Evolutionary conservation across 225 moss, liverwort and hornwort genomes (phyloP), one percentile per base, ranked within the genome.

Genomic region (Marchantia polymorpha): DNA sequence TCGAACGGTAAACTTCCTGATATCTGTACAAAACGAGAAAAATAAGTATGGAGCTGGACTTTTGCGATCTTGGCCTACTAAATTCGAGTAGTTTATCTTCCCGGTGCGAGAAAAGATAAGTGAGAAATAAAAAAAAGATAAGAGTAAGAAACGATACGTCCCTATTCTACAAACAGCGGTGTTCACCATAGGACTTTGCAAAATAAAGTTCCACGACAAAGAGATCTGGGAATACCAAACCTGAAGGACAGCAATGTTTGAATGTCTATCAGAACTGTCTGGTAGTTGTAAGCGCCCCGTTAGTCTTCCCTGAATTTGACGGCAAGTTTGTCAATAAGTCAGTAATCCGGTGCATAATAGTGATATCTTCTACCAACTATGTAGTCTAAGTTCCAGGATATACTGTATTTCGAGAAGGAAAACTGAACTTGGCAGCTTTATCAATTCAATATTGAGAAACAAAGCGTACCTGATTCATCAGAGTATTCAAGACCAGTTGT

Each of bases 191-290:
- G n/a, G n/a, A n/a, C n/a, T n/a, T n/a, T n/a, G n/a, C n/a, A n/a
- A n/a, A n/a, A n/a, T n/a, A n/a, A n/a, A n/a, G n/a, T n/a, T n/a
- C n/a, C n/a, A n/a, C n/a, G n/a, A 48, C 63, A 63, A 63, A 22
- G 63, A n/a, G n/a, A 63, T 63, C 63, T 4, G 11, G 7, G n/a
- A 69, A 26, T 46, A 48, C 7, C 74, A 15, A 74, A 95, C 95
- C 93, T 99, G 97, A 68, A 99, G 84, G 48, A 95, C 83, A 59
- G 86, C 97, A 74, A 95, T 86, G 61, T 95, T 99, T 77, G 97
- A 86, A 59, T 87, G 86, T 72, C 86, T 90, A 67, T 93, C 93
- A 14, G 85, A 81, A 79, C 52, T 69, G 80, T 99, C 90, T 83
- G 95, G 89, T 60, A 99, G 93, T 58, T 95, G 90, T 56, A 99